A percentile compares a stretch with the other conserved stretches of the same genome.
These are phyloP conservation scores for Wickerhamiella nectarea DNA, from an alignment of 805 yeast genomes.

Conservation along the genomic window DNA sequence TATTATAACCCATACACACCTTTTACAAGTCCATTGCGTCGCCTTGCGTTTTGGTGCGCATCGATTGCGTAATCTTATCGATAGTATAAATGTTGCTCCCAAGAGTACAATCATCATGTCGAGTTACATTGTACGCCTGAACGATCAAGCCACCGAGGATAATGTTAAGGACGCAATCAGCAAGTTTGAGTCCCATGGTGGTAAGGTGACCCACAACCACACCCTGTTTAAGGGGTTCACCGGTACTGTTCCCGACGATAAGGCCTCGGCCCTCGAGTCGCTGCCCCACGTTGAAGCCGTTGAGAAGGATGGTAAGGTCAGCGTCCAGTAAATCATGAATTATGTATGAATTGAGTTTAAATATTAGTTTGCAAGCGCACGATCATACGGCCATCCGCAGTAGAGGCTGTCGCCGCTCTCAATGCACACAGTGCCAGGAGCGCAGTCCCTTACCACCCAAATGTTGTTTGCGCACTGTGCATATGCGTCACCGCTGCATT, in stretches of 20 bases:
- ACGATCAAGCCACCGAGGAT: constrained; percentile 17
- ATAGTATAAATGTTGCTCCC: constrained; percentile 5
- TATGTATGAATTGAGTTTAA: neutral
- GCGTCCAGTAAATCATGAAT: constrained; percentile 14
- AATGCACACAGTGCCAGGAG: constrained; percentile 22
- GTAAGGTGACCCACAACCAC: constrained; percentile 24
- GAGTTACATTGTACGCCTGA: constrained; percentile 14
- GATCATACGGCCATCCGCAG: constrained; percentile 21
- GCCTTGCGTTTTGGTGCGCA: neutral
- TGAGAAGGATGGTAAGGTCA: constrained; percentile 24
- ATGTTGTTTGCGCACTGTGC: constrained; percentile 21
- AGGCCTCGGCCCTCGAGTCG: constrained; percentile 19
- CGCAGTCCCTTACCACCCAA: constrained; percentile 24
- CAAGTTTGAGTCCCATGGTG: constrained; percentile 20
- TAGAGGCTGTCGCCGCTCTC: constrained; percentile 15
- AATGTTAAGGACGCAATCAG: constrained; percentile 16
- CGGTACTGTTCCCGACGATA: constrained; percentile 24
- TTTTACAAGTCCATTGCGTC: neutral
- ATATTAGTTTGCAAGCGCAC: neutral
- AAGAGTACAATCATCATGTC: constrained; percentile 2
- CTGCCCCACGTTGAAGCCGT: constrained; percentile 21
- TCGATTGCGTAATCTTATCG: neutral
- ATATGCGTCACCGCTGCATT: constrained; percentile 20
- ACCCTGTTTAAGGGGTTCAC: constrained; percentile 27
- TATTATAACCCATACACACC: too few relatives aligned